Percentiles rank a stretch among this genome's conserved stretches.
Evolutionary conservation across 495 filamentous ascomycete species (phyloP).

Genomic region (Lasiosphaeria miniovina): DNA sequence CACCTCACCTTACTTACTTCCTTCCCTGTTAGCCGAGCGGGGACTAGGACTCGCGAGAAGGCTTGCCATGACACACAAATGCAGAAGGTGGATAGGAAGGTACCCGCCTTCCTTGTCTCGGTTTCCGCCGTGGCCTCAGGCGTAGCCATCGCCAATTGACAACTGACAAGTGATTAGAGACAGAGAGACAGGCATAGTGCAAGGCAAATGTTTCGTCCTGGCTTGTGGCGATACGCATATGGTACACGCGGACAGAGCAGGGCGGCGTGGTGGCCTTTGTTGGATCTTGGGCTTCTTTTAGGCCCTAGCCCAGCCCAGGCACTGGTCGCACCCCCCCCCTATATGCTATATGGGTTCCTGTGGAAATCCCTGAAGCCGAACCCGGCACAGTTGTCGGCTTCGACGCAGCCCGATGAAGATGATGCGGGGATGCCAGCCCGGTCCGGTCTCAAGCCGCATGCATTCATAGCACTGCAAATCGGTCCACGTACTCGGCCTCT

Average conservation of each 20-base stretch:
- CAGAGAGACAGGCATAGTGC: too few species aligned
- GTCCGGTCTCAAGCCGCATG: background rate
- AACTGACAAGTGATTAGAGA: too few species aligned
- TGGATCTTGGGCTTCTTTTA: constrained; percentile 2
- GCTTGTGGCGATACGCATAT: background rate
- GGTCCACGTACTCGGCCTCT: background rate
- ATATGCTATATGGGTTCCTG: too few species aligned
- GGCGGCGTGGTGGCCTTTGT: background rate
- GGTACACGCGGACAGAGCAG: background rate
- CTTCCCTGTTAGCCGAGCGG: background rate
- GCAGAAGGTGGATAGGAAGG: too few species aligned
- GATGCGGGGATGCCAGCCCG: background rate
- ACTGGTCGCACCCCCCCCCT: background rate
- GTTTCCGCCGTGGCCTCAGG: too few species aligned
- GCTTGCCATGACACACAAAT: background rate
- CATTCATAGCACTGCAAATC: background rate
- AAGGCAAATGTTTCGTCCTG: too few species aligned
- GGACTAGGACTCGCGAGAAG: background rate
- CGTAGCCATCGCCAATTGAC: too few species aligned
- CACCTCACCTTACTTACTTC: too few species aligned
- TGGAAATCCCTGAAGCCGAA: background rate
- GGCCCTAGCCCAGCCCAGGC: background rate
- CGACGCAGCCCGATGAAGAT: background rate
- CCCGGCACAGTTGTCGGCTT: background rate
- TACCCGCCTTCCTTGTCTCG: too few species aligned